Percentiles rank a stretch among this genome's conserved stretches.
These are phyloP conservation scores for Athelia psychrophila DNA, from an alignment of 1,284 basidiomycete species.

Conservation along the genomic window DNA sequence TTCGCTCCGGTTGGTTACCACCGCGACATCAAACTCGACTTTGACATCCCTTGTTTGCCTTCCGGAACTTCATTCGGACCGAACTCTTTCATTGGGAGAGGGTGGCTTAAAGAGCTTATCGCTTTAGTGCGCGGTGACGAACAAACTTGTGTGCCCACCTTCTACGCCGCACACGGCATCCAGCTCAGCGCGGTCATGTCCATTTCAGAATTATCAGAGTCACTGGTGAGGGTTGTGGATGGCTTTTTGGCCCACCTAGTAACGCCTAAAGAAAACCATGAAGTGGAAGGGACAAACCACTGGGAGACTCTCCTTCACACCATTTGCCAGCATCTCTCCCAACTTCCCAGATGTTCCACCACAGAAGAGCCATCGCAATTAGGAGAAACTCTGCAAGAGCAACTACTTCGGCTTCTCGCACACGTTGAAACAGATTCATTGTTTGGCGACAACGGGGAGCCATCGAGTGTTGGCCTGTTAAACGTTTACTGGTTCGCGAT, in stretches of 20 bases:
- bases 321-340: conserved; percentile 39
- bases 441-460: conserved; percentile 17
- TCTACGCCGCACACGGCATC: conserved; percentile 32
- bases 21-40: conserved; percentile 38
- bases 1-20: conserved; percentile 7
- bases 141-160: conserved; percentile 21
- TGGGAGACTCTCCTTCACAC: conserved; percentile 38
- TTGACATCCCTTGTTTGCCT: conserved; percentile 44
- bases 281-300: conserved; percentile 24
- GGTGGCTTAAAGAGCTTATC: conserved; percentile 54
- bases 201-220: conserved; percentile 30
- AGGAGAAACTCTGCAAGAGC: conserved; percentile 30
- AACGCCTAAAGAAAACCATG: conserved; percentile 32
- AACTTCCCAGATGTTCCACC: conserved; percentile 31
- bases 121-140: conserved; percentile 26
- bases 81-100: conserved; percentile 52
- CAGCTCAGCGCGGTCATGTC: conserved; percentile 38
- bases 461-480: conserved; percentile 37
- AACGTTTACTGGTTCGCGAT: conserved; percentile 58
- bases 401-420: conserved; percentile 36
- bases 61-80: conserved; percentile 47
- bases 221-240: conserved; percentile 44
- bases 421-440: conserved; percentile 34
- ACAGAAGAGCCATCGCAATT: conserved; percentile 31
- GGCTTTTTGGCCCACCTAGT: conserved; percentile 35